Conservation (phyloP, 345 rosid genomes). For the Excoecaria agallocha region DNA sequence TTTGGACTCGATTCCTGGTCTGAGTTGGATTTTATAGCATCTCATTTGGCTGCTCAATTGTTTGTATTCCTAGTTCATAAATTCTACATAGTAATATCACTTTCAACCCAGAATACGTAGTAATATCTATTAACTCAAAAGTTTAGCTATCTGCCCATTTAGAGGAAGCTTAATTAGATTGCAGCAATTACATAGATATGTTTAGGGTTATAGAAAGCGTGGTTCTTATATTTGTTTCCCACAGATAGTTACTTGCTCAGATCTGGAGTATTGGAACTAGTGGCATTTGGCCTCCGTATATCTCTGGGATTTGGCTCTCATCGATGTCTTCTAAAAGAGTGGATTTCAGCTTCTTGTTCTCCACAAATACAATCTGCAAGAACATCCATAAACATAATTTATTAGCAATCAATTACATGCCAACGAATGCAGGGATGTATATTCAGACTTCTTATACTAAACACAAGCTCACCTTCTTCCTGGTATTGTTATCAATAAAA, state of each 20-base stretch:
- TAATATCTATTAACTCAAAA: too few relatives aligned
- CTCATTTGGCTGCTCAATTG: too few relatives aligned
- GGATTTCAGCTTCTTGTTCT: slow-evolving; percentile 38
- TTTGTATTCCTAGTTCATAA: too few relatives aligned
- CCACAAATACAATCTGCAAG: slow-evolving; percentile 45
- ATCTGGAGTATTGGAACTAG: slow-evolving; percentile 14
- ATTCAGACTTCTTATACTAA: neutral
- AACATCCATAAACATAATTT: neutral
- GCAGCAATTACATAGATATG: neutral
- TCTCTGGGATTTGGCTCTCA: slow-evolving; percentile 50
- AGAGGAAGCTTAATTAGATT: neutral
- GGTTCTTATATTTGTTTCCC: neutral
- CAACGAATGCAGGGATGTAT: neutral
- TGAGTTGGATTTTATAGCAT: too few relatives aligned
- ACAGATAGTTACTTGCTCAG: neutral
- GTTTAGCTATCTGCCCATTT: too few relatives aligned
- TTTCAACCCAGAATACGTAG: too few relatives aligned
- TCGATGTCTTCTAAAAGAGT: slow-evolving; percentile 49
- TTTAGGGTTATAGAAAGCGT: too few relatives aligned
- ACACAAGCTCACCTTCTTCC: slow-evolving; percentile 30
- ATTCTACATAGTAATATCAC: too few relatives aligned
- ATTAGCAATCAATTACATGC: neutral
- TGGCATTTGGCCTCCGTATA: slow-evolving; percentile 40
- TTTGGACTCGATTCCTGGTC: too few relatives aligned
- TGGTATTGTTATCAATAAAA: slow-evolving; percentile 41